phyloP scores from a whole-genome alignment of 176 grass and related monocot genomes.

The maize (Zea mays) region Zm-B73-REFERENCE-NAM-5.0 NC_050103.1:179628001-179628500 shows the following conservation, averaged over 20 bases:
- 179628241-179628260: conserved; percentile 27
- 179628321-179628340: conserved; percentile 5
- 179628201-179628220: conserved; percentile 16
- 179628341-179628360: conserved; percentile 33
- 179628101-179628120: conserved; percentile 90
- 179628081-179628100: conserved; percentile 82
- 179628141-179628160: conserved; percentile 75
- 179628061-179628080: conserved; percentile 82
- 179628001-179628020: conserved; percentile 27
- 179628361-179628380: conserved; percentile 61
- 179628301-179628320: neutral
- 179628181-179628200: conserved; percentile 3
- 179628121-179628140: conserved; percentile 91
- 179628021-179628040: neutral
- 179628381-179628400: conserved; percentile 93
- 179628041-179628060: conserved; percentile 29
- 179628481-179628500: conserved; percentile 33
- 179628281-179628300: conserved; percentile 27
- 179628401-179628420: conserved; percentile 83
- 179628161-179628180: conserved; percentile 44
- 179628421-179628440: conserved; percentile 79
- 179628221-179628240: conserved; percentile 5
- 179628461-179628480: neutral
- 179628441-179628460: conserved; percentile 89
- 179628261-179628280: conserved; percentile 33